These are phyloP conservation scores for Kluyveromyces aestuarii DNA, from an alignment of 805 yeast genomes.

Conservation along the genomic window DNA sequence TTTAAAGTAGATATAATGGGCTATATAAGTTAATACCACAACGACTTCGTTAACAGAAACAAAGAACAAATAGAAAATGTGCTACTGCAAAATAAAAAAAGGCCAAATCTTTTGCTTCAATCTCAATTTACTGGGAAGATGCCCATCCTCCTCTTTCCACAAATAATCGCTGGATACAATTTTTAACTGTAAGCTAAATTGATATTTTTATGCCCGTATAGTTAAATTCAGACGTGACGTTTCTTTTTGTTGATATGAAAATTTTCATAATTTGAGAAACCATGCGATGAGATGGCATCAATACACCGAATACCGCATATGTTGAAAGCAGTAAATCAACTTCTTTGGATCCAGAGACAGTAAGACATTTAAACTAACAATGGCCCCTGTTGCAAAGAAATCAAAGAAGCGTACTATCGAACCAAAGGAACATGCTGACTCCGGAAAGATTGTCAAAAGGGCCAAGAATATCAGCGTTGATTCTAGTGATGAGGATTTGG, in stretches of 20 bases:
- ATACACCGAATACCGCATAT: neutral
- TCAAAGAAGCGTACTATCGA: conserved; percentile 1
- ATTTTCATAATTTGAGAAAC: conserved; percentile 5
- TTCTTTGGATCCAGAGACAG: neutral
- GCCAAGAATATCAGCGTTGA: conserved; percentile 19
- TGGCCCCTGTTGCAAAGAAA: neutral
- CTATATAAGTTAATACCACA: too few relatives aligned
- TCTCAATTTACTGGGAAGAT: too few relatives aligned
- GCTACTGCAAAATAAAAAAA: too few relatives aligned
- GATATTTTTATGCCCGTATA: too few relatives aligned
- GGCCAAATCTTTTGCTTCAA: too few relatives aligned
- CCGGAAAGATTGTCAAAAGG: conserved; percentile 1
- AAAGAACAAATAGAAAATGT: too few relatives aligned
- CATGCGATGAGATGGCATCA: conserved; percentile 3
- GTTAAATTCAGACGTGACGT: neutral
- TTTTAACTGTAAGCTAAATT: too few relatives aligned
- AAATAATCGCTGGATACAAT: too few relatives aligned
- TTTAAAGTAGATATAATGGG: too few relatives aligned
- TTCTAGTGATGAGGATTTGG: conserved; percentile 24
- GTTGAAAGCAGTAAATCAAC: too few relatives aligned
- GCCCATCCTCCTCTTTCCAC: too few relatives aligned
- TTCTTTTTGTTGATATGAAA: neutral
- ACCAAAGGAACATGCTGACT: neutral
- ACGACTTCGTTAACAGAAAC: too few relatives aligned
- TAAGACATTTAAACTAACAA: neutral